Percentiles rank a stretch among this genome's conserved stretches.
Evolutionary conservation across 139 green algal species (phyloP).

Genomic region (Medakamo hakoo): DNA sequence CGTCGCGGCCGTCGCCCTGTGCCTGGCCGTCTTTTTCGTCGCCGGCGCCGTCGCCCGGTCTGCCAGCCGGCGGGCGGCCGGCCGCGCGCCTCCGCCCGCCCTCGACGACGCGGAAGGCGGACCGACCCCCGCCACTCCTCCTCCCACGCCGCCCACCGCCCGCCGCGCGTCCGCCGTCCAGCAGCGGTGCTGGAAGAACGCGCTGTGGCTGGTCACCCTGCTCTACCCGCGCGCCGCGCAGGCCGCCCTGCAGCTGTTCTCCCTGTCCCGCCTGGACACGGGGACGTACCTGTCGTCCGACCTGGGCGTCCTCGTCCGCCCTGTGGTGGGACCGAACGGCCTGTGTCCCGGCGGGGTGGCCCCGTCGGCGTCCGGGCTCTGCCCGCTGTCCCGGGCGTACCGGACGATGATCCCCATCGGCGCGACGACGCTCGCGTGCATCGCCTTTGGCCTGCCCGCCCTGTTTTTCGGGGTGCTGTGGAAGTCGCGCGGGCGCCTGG

Average conservation of each 20-base stretch:
- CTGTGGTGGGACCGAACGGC: too few relatives aligned
- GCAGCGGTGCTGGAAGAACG: conserved; percentile 26
- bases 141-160: neutral
- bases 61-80: too few relatives aligned
- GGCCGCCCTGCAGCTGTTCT: conserved; percentile 25
- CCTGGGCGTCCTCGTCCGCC: conserved; percentile 11
- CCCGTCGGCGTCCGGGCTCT: neutral
- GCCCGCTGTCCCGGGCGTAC: conserved; percentile 6
- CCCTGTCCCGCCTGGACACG: conserved; percentile 11
- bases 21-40: conserved; percentile 2
- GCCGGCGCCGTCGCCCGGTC: neutral
- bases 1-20: conserved; percentile 4
- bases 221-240: conserved; percentile 24
- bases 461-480: conserved; percentile 18
- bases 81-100: too few relatives aligned
- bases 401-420: conserved; percentile 16
- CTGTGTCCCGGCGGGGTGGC: too few relatives aligned
- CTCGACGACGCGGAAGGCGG: too few relatives aligned
- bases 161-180: neutral
- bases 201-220: conserved; percentile 29
- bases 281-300: conserved; percentile 21
- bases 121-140: too few relatives aligned
- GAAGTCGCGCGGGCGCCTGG: conserved; percentile 9
- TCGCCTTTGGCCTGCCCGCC: conserved; percentile 15
- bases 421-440: conserved; percentile 13